Base-by-base conservation (phyloP, 495 filamentous ascomycete genomes). In the Mytilinidion resinicola region DNA sequence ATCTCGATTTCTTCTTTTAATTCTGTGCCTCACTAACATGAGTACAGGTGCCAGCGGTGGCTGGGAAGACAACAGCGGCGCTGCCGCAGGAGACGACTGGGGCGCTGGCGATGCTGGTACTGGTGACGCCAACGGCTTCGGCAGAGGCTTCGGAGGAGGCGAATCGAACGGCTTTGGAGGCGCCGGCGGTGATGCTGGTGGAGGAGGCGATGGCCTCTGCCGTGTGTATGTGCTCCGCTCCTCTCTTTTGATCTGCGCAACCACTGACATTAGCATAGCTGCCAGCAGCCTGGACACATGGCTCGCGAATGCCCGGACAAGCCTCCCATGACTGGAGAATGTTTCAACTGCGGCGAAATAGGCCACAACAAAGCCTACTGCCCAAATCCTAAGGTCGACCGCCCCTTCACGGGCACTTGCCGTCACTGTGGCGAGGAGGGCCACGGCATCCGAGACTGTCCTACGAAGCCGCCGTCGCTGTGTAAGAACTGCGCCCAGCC, bases 341-440 rank as follows among this genome's bases (percentile, higher is more conserved):
- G 89, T 74, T 95, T 83, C 79, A 91, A 90, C 67, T 95, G 90
- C 60, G 87, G 85, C 37, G 72, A 90, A 66, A 71, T 77, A 57
- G 88, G 80, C 3, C 87, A 92, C 64, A 72, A 71, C 61, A 85
- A 89, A 72, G 72, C 76, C 2, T 82, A 88, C 1, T 91, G 88
- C 62, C 67, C 86, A 17, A 84, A 91, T 53, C 79, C 80, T 51
- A 74, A 71, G 55, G 82, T 82, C 46, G 69, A 73, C 20, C 69
- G 67, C 47, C 66, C 69, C 9, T 89, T 83, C 65, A 84, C 80
- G 39, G 86, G 87, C 12, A 76, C 73, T n/a, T 97, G 92, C 75
- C 80, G 78, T 47, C 56, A 77, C 56, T 96, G 91, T 67, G 71
- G 77, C n/a, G 66, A 88, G 67, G 77, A 88, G 60, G 89, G 89